Conservation (phyloP, 2,329 filamentous ascomycete genomes). For the Acrocalymma vagum region DNA sequence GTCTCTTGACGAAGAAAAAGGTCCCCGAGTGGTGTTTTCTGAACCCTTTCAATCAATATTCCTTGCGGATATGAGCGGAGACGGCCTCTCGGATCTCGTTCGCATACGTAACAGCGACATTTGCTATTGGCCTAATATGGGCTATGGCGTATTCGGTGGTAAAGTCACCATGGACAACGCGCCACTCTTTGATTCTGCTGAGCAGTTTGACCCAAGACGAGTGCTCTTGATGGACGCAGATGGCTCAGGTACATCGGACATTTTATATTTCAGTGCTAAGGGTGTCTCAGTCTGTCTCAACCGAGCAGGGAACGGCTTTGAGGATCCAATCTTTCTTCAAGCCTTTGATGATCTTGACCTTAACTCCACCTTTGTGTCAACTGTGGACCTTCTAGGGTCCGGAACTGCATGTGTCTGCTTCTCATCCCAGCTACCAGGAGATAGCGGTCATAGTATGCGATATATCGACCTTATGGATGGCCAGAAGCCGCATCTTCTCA, state of each 20-base stretch:
- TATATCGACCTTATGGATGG: slow-evolving; percentile 4
- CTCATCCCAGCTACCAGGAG: background rate
- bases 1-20: background rate
- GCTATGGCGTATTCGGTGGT: slow-evolving; percentile 42
- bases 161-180: slow-evolving; percentile 37
- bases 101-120: slow-evolving; percentile 33
- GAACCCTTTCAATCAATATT: background rate
- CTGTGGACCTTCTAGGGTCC: slow-evolving; percentile 22
- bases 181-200: slow-evolving; percentile 24
- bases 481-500: slow-evolving; percentile 1
- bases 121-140: slow-evolving; percentile 47
- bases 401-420: background rate
- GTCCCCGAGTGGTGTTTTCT: background rate
- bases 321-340: background rate
- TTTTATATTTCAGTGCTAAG: slow-evolving; percentile 28
- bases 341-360: background rate
- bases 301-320: slow-evolving; percentile 6
- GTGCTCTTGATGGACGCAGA: slow-evolving; percentile 29
- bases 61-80: slow-evolving; percentile 29
- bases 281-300: slow-evolving; percentile 27
- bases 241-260: slow-evolving; percentile 33
- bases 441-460: background rate
- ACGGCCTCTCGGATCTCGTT: slow-evolving; percentile 33
- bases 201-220: slow-evolving; percentile 19
- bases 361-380: slow-evolving; percentile 31